These are phyloP conservation scores for Camillea tinctor DNA, from an alignment of 2,329 filamentous ascomycete genomes.

Conservation along the genomic window DNA sequence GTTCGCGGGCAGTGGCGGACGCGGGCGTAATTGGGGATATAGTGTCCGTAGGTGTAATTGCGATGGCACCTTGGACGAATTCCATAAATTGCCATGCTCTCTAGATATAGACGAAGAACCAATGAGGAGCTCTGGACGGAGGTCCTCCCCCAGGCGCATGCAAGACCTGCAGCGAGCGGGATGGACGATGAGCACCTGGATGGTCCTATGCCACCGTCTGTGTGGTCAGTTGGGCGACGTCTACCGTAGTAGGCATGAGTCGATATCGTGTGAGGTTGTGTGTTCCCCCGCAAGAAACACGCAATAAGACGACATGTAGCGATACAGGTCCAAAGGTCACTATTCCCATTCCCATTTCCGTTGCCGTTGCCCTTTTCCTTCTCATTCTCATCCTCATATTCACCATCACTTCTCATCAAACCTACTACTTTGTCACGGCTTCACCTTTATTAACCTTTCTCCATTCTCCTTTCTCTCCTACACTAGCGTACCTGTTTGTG, in stretches of 20 bases:
- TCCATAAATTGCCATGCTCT: slow-evolving; percentile 29
- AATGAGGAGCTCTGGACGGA: slow-evolving; percentile 17
- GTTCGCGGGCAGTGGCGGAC: slow-evolving; percentile 13
- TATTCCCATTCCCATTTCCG: too few relatives aligned
- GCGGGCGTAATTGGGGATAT: slow-evolving; percentile 25
- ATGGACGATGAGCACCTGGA: slow-evolving; percentile 3
- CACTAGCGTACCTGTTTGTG: background rate
- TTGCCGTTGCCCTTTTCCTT: too few relatives aligned
- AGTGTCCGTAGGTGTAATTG: slow-evolving; percentile 23
- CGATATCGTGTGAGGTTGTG: slow-evolving; percentile 2
- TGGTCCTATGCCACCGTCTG: slow-evolving; percentile 5
- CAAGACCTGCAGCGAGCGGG: slow-evolving; percentile 9
- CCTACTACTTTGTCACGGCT: too few relatives aligned
- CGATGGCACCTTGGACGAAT: slow-evolving; percentile 29
- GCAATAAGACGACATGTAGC: slow-evolving; percentile 1
- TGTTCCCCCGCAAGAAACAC: slow-evolving; percentile 4
- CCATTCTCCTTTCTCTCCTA: background rate
- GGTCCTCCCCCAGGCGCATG: slow-evolving; percentile 16
- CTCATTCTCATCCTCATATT: too few relatives aligned
- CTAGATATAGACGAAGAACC: slow-evolving; percentile 19
- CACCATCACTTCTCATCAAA: too few relatives aligned
- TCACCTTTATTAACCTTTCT: too few relatives aligned
- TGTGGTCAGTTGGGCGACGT: slow-evolving; percentile 7
- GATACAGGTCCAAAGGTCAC: too few relatives aligned
- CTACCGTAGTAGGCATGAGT: background rate